Conservation (phyloP, 129 eudicot species). For the Calendula officinalis region DNA sequence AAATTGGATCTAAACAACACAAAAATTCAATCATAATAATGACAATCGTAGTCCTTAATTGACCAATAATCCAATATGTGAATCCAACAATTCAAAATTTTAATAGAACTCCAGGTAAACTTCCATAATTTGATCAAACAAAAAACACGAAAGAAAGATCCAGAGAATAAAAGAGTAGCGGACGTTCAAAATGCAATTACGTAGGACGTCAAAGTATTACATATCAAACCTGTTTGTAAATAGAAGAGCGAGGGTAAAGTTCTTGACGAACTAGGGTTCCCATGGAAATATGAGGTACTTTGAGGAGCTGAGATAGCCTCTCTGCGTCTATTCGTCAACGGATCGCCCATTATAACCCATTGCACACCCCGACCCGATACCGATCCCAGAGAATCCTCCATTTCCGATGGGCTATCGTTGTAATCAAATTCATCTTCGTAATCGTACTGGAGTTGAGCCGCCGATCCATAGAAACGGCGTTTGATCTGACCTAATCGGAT, state of each 20-base stretch:
- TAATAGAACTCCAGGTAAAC: neutral
- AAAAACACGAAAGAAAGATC: neutral
- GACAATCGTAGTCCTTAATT: no score
- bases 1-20: neutral
- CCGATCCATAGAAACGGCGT: constrained; percentile 62
- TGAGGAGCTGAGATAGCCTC: constrained; percentile 64
- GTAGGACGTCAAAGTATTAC: neutral
- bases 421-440: constrained; percentile 37
- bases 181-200: neutral
- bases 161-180: neutral
- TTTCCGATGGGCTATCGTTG: constrained; percentile 19
- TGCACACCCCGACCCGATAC: constrained; percentile 73
- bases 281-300: constrained; percentile 84
- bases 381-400: constrained; percentile 65
- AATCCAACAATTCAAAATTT: neutral
- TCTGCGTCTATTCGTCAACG: constrained; percentile 70
- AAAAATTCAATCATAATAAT: no score
- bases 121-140: neutral
- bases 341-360: constrained; percentile 95
- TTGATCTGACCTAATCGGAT: constrained; percentile 21
- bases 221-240: constrained; percentile 61
- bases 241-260: constrained; percentile 63
- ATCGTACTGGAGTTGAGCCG: constrained; percentile 71
- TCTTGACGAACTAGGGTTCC: constrained; percentile 81
- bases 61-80: neutral